Evolutionary conservation across 148 eudicot genomes (phyloP).

Genomic region (Silene conica): DNA sequence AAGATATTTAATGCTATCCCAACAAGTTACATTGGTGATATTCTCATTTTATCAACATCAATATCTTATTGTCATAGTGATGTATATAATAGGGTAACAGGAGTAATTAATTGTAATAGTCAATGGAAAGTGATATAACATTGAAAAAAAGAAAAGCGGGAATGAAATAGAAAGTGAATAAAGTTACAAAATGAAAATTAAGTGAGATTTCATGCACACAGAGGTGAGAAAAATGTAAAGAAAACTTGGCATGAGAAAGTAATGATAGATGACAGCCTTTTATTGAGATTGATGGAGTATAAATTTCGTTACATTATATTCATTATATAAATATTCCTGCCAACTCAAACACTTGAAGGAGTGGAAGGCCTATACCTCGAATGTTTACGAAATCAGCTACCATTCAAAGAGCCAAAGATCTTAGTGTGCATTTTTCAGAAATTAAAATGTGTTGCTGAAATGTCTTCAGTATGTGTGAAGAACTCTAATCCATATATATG

Average conservation of each 20-base stretch:
- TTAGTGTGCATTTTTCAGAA: background rate
- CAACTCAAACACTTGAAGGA: background rate
- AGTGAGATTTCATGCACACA: background rate
- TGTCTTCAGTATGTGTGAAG: background rate
- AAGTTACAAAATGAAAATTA: background rate
- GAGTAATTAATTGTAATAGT: background rate
- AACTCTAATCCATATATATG: no score
- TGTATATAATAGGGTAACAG: background rate
- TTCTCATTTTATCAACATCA: background rate
- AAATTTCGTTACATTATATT: background rate
- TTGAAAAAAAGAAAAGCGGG: background rate
- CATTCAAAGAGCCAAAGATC: background rate
- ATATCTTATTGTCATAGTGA: background rate
- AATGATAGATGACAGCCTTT: background rate
- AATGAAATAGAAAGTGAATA: background rate
- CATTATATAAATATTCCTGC: background rate
- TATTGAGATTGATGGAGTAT: background rate
- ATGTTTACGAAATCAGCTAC: background rate
- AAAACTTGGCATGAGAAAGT: background rate
- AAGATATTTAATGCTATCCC: background rate
- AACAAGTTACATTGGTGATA: background rate
- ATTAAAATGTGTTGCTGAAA: background rate
- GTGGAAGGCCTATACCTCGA: background rate
- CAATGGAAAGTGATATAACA: background rate
- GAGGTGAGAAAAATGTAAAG: background rate